These are phyloP conservation scores for Coemansia sp. DNA, from an alignment of 192 early-diverging fungal genomes.

Conservation along the genomic window DNA sequence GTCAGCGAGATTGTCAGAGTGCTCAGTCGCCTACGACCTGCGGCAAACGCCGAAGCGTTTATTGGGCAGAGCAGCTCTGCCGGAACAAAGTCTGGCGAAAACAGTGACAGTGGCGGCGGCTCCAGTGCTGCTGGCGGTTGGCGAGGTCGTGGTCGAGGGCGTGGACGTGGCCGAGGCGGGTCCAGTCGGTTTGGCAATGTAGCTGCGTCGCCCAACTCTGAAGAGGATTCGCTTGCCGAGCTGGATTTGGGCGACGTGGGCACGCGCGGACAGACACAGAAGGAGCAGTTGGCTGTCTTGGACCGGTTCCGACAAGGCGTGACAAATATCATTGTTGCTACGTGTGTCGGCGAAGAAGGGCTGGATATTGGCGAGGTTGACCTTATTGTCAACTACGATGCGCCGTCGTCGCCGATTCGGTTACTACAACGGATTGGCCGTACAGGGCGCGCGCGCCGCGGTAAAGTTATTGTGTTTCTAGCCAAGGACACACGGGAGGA, in stretches of 20 bases:
- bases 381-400: conserved; percentile 87
- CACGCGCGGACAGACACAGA: conserved; percentile 78
- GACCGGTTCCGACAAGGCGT: conserved; percentile 70
- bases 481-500: conserved; percentile 52
- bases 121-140: background rate
- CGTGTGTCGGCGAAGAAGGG: conserved; percentile 93
- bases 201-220: conserved; percentile 2
- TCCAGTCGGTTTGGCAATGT: background rate
- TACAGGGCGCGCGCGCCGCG: conserved; percentile 49
- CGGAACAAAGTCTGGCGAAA: conserved; percentile 2
- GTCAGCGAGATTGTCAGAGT: conserved; percentile 79
- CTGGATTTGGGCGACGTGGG: conserved; percentile 19
- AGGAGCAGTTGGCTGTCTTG: conserved; percentile 78
- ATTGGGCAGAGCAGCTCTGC: conserved; percentile 67
- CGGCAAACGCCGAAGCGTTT: conserved; percentile 70
- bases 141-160: conserved; percentile 10
- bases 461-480: conserved; percentile 49
- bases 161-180: conserved; percentile 10
- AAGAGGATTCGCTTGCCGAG: conserved; percentile 16
- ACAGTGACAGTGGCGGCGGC: conserved; percentile 1
- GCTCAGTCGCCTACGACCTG: conserved; percentile 61
- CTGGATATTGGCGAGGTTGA: conserved; percentile 96
- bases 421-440: conserved; percentile 53
- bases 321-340: conserved; percentile 85
- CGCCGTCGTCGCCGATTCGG: conserved; percentile 49